Evolutionary conservation across 1,139 yeast genomes (phyloP), one percentile per base, ranked within the genome.

Genomic region (Kurtzmaniella quercitrusa): DNA sequence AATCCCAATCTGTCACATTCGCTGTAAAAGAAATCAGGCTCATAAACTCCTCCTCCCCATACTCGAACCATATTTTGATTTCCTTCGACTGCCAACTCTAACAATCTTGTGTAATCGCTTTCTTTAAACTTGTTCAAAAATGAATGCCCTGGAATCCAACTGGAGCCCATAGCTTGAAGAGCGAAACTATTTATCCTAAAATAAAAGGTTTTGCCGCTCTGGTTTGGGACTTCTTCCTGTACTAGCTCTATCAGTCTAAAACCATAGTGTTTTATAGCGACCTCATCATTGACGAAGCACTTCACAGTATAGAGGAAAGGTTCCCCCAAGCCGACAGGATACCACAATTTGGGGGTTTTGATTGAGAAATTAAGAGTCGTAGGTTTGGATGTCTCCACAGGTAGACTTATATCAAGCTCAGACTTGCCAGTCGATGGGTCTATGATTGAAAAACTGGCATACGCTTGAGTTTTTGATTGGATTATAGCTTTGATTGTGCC

Each of bases 21-120:
- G 31, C 62, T 56, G 49, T 74, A 74, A 49, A 74, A 70, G 18
- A 48, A 45, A 38, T 71, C 74, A 19, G 53, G 54, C 48, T 75
- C 79, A 50, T 68, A 74, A 44, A 57, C 58, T 1, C 79, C 79
- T 23, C 79, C 79, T 14, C 73, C 79, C 79, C 79, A 74, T 1
- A 73, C 65, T 41, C 79, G 55, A 39, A 74, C 53, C 72, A 73
- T 66, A 46, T 69, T 71, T 47, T 70, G 77, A 48, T 72, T 60
- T 2, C 75, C 74, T 17, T 62, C 56, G 3, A 55, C 57, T 29
- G 63, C 58, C 31, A 68, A 50, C 25, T 58, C 48, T 17, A 74
- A 48, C 70, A 71, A 68, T 4, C 57, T 50, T 8, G 48, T 45
- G 51, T 72, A 73, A 44, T 70, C 73, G 14, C 56, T 43, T 1